Evolutionary conservation across 1,284 basidiomycete genomes (phyloP), one percentile per base, ranked within the genome.

Genomic region (Heliocybe sulcata): DNA sequence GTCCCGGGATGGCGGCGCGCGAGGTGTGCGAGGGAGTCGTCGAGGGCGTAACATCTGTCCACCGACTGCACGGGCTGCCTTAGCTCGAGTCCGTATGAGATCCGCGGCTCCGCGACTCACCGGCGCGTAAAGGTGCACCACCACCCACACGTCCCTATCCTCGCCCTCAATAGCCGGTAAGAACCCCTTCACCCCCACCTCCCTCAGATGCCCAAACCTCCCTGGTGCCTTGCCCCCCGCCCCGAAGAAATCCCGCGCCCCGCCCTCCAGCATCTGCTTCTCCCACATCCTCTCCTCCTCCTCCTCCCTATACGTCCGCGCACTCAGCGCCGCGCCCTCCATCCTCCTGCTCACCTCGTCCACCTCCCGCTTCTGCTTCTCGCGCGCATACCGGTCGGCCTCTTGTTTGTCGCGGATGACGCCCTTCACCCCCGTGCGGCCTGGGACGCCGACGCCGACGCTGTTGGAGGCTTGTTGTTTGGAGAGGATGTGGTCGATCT

Each of bases 51-150:
- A 64, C 91, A 94, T 52, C 90, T 75, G 53, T 89, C 83, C 55
- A 92, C 64, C 19, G 83, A 86, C 89, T 90, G 60, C 25, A 29
- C 50, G 31, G 3, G 27, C 29, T 29, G 35, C 16, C 25, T 9
- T 48, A 45, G 23, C 26, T 19, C 6, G 29, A n/a, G 45, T 54
- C 19, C 38, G 54, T 42, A 33, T n/a, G 35, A 38, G 22, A 33
- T 33, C 54, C 38, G 6, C 52, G 47, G 52, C 45, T 52, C 31
- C 14, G 20, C 14, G n/a, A 75, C 85, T 61, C 65, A 92, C 91
- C 45, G 89, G 76, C 63, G 92, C 88, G 63, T 92, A 94, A 6
- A 94, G 74, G 68, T 94, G 91, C 29, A 94, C 75, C 12, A 92
- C 81, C 14, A 94, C 87, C 82, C 87, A 91, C 3, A 83, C 77